A percentile compares a stretch with the other conserved stretches of the same genome.
Conservation (phyloP, 2,329 filamentous ascomycete species). For the Venturia nashicola region DNA sequence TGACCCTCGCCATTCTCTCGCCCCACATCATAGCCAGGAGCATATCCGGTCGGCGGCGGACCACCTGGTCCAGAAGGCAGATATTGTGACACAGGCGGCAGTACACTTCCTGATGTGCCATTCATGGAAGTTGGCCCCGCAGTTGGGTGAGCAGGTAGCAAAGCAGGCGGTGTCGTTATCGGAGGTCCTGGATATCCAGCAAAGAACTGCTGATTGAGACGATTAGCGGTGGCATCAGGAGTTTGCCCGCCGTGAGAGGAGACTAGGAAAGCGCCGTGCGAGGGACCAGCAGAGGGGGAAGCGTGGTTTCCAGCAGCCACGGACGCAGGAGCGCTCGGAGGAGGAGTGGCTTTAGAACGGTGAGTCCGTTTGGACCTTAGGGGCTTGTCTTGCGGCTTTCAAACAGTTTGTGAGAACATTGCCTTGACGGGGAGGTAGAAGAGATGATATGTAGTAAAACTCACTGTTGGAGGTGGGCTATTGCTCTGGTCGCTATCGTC, state of each 20-base stretch:
- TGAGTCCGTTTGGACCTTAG: constrained; percentile 63
- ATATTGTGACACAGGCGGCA: not conserved
- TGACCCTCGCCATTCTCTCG: constrained; percentile 7
- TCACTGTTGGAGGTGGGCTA: constrained; percentile 66
- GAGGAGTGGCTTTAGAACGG: constrained; percentile 29
- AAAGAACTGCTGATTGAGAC: not conserved
- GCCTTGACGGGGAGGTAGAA: constrained; percentile 1
- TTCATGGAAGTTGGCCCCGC: not conserved
- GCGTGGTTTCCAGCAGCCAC: constrained; percentile 11
- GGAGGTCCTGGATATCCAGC: not conserved
- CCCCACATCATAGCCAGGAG: constrained; percentile 4
- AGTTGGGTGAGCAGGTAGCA: not conserved
- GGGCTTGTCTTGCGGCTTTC: constrained; percentile 64
- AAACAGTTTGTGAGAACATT: constrained; percentile 8
- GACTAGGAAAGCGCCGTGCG: not conserved
- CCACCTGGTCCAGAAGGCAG: not conserved
- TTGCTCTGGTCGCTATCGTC: constrained; percentile 63
- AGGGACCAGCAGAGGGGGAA: constrained; percentile 8
- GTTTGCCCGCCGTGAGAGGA: not conserved
- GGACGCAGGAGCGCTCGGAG: constrained; percentile 11
- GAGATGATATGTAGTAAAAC: constrained; percentile 20
- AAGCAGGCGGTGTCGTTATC: not conserved
- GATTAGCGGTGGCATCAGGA: not conserved
- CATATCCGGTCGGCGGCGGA: not conserved
- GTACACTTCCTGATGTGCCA: not conserved